These are phyloP conservation scores for Didymella exigua DNA, from an alignment of 2,329 filamentous ascomycete species.

Conservation along the genomic window DNA sequence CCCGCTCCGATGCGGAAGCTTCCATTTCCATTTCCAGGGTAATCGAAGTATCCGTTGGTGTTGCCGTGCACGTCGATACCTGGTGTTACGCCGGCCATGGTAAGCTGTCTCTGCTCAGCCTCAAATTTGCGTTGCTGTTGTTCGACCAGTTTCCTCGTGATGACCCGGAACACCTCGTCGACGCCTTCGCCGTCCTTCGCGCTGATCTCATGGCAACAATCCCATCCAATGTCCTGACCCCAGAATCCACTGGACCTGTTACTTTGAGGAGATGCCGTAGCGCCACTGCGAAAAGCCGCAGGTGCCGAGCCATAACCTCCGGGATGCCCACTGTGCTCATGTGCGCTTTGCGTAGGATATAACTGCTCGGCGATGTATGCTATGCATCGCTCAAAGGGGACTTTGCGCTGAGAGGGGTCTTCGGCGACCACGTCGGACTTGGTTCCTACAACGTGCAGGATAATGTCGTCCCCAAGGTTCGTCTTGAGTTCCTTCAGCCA, in stretches of 20 bases:
- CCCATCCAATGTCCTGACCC: slow-evolving; percentile 93
- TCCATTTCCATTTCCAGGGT: slow-evolving; percentile 55
- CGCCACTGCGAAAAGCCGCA: slow-evolving; percentile 48
- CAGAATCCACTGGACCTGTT: slow-evolving; percentile 75
- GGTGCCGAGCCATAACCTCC: slow-evolving; percentile 35
- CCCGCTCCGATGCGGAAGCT: slow-evolving; percentile 65
- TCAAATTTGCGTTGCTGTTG: slow-evolving; percentile 65
- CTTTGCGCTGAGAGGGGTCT: slow-evolving; percentile 77
- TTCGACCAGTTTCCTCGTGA: slow-evolving; percentile 83
- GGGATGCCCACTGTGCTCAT: slow-evolving; percentile 25
- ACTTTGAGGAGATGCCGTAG: slow-evolving; percentile 55
- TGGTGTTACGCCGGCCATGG: slow-evolving; percentile 52
- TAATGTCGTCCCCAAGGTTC: slow-evolving; percentile 76
- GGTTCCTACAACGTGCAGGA: slow-evolving; percentile 91
- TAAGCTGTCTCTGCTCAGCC: slow-evolving; percentile 54
- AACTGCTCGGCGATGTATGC: slow-evolving; percentile 94
- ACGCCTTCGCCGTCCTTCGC: slow-evolving; percentile 94
- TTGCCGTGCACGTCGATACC: slow-evolving; percentile 43
- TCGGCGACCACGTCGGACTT: slow-evolving; percentile 80
- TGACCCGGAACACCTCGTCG: slow-evolving; percentile 92
- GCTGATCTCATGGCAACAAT: slow-evolving; percentile 95
- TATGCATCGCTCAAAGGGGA: slow-evolving; percentile 94
- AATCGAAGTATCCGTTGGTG: slow-evolving; percentile 56
- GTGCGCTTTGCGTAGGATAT: slow-evolving; percentile 65
- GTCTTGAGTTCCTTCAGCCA: slow-evolving; percentile 86